Conservation (phyloP, 371 early-diverging fungal species). For the Massospora cicadina region DNA sequence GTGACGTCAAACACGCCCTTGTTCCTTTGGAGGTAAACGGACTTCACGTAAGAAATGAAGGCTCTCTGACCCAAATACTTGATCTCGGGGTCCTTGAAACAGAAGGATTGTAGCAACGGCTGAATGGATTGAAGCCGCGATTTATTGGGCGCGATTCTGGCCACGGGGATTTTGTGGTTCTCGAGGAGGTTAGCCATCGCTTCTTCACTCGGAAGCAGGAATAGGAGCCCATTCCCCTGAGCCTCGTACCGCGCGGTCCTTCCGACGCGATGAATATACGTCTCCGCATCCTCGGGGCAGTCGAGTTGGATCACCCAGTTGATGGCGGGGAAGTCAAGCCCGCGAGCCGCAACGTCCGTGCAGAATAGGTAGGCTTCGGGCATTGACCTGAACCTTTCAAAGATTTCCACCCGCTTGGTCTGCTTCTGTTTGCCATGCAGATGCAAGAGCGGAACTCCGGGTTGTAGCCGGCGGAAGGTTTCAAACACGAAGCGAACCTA, state of each 20-base stretch:
- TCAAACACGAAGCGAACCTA: conserved; percentile 80
- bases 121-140: conserved; percentile 42
- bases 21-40: conserved; percentile 72
- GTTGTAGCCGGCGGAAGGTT: conserved; percentile 83
- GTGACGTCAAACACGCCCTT: conserved; percentile 74
- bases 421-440: conserved; percentile 95
- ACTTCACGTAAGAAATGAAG: conserved; percentile 85
- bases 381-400: conserved; percentile 59
- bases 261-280: conserved; percentile 97
- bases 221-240: conserved; percentile 65
- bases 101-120: conserved; percentile 68
- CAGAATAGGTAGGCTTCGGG: conserved; percentile 64
- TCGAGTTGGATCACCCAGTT: conserved; percentile 97
- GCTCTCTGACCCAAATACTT: conserved; percentile 91
- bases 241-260: conserved; percentile 91
- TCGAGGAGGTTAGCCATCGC: conserved; percentile 56
- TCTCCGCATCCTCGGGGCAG: conserved; percentile 88
- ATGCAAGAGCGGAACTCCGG: conserved; percentile 77
- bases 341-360: conserved; percentile 95
- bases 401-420: conserved; percentile 75
- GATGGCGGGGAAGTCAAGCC: conserved; percentile 96
- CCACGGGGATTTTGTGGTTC: conserved; percentile 63
- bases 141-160: conserved; percentile 61
- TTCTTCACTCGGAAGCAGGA: conserved; percentile 75
- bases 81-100: conserved; percentile 83